phyloP scores from a whole-genome alignment of 2,329 filamentous ascomycete species.

The Pezicula radicicola region DNA sequence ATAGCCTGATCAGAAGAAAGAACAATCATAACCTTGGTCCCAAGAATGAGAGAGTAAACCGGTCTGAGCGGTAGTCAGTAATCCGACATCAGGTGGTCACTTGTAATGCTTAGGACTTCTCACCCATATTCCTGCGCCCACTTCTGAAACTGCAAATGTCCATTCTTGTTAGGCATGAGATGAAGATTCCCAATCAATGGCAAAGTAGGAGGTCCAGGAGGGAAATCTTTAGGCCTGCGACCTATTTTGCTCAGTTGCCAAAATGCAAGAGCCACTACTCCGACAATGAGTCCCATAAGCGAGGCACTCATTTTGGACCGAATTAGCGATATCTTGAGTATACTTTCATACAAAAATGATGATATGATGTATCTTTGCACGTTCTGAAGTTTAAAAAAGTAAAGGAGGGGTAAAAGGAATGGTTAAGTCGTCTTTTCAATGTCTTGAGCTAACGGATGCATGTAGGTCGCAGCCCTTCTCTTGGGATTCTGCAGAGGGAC shows the following conservation, averaged over 20 bases:
- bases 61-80: not conserved
- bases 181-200: slow-evolving; percentile 15
- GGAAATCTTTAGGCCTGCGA: slow-evolving; percentile 7
- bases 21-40: slow-evolving; percentile 14
- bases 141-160: slow-evolving; percentile 12
- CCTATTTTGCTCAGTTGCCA: slow-evolving; percentile 2
- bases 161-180: slow-evolving; percentile 6
- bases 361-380: too few relatives aligned
- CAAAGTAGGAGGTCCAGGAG: slow-evolving; percentile 16
- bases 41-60: slow-evolving; percentile 28
- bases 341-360: too few relatives aligned
- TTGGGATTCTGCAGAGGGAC: too few relatives aligned
- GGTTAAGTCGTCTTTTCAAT: too few relatives aligned
- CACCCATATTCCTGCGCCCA: slow-evolving; percentile 18
- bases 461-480: too few relatives aligned
- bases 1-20: slow-evolving; percentile 10
- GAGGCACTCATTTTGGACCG: too few relatives aligned
- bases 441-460: too few relatives aligned
- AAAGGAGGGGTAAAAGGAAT: too few relatives aligned
- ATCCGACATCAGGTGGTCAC: not conserved
- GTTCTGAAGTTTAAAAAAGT: too few relatives aligned
- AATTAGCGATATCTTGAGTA: too few relatives aligned
- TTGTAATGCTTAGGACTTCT: not conserved
- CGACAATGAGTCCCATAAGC: not conserved
- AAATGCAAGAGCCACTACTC: not conserved